A percentile compares a stretch with the other conserved stretches of the same genome.
phyloP scores from a whole-genome alignment of 163 green algal genomes.

The Chlamydomonas reinhardtii region DNA sequence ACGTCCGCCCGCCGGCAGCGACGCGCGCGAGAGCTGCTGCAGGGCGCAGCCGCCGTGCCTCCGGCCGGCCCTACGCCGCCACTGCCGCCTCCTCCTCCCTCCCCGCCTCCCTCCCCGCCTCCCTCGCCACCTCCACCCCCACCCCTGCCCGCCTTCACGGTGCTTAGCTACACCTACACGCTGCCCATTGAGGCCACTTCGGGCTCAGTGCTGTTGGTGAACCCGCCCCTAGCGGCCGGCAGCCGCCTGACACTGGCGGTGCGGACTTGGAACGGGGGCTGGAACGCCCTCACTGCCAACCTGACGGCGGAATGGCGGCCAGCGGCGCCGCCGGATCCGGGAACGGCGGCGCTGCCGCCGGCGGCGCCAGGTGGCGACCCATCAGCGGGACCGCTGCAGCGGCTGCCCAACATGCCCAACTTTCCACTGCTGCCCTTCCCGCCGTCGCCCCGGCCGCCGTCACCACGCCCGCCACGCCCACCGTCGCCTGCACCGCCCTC shows the following conservation, averaged over 20 bases:
- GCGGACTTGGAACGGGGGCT: background rate
- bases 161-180: background rate
- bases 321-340: background rate
- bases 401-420: conserved; percentile 25
- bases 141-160: background rate
- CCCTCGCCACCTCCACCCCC: background rate
- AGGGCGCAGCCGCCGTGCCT: background rate
- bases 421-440: background rate
- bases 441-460: conserved; percentile 2
- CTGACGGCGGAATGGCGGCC: conserved; percentile 14
- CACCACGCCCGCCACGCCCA: background rate
- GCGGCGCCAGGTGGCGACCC: background rate
- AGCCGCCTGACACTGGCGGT: background rate
- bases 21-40: background rate
- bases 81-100: background rate
- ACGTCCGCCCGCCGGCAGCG: too few relatives aligned
- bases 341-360: background rate
- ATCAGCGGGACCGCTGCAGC: background rate
- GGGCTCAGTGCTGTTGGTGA: background rate
- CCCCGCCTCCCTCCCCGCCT: background rate
- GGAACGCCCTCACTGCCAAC: background rate
- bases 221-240: background rate
- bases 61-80: background rate
- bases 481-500: background rate
- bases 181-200: conserved; percentile 8